Conservation (phyloP, 306 rosid genomes). For the Quercus berberidifolia region DNA sequence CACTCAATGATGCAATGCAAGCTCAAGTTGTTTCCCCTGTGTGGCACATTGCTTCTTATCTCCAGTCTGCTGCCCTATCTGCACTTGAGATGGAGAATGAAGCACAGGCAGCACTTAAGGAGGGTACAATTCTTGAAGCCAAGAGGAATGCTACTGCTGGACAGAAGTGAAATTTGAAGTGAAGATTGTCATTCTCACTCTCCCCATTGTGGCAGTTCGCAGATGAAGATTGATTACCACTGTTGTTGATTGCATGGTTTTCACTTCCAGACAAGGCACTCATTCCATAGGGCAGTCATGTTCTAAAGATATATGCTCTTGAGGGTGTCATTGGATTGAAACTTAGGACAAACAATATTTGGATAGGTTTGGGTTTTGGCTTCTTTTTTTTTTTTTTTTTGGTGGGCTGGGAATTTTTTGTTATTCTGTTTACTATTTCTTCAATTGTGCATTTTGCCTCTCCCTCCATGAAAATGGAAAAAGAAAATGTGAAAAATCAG, state of each 20-base stretch:
- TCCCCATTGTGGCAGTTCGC: not conserved
- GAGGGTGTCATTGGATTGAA: conserved; percentile 1
- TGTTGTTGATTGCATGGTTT: not conserved
- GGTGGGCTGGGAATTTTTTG: not conserved
- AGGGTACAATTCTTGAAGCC: conserved; percentile 61
- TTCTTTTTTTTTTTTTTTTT: not conserved
- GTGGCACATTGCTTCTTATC: conserved; percentile 86
- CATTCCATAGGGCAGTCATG: not conserved
- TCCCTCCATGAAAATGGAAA: not conserved
- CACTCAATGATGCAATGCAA: conserved; percentile 72
- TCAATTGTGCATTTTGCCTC: conserved; percentile 13
- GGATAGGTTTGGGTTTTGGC: conserved; percentile 12
- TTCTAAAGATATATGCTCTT: not conserved
- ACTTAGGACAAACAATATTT: not conserved
- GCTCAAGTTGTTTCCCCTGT: conserved; percentile 61
- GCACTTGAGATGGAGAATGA: conserved; percentile 61
- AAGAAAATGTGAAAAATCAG: not conserved
- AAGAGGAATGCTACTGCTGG: conserved; percentile 42
- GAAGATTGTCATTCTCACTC: not conserved
- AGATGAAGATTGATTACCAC: not conserved
- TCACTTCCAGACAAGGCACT: not conserved
- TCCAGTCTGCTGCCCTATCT: conserved; percentile 63
- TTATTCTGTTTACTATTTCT: conserved; percentile 17
- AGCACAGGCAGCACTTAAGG: conserved; percentile 67
- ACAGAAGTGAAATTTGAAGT: conserved; percentile 48